Base-by-base conservation (phyloP, 148 eudicot genomes). In the Rhododendron ferrugineum region DNA sequence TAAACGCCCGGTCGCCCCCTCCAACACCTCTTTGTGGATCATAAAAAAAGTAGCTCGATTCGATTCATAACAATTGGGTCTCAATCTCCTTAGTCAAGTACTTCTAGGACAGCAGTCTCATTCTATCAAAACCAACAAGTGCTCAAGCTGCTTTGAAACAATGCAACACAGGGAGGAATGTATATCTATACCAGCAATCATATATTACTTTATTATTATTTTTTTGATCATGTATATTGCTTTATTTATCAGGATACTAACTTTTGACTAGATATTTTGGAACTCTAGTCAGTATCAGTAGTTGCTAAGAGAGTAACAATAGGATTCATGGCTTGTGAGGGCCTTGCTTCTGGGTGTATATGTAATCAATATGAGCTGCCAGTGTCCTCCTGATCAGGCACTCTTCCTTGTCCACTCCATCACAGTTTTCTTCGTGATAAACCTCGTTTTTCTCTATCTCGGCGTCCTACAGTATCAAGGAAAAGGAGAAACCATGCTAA, bases 331-430 rank as follows among this genome's bases (percentile, higher is more conserved):
- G 78, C 26, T 74, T 74, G 78, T 36, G 46, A 34, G 44, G 46
- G 46, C 75, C 75, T 4, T 76, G 52, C 82, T 84, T 76, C 75
- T 77, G 82, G 52, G 82, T 76, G 44, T 84, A 56, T 77, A 84
- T 84, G 78, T 84, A 84, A 77, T 84, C 86, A 13, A 77, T 16
- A 84, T 84, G 86, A 77, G 86, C 86, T 1, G 56, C 81, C 37
- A 84, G 82, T 15, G 86, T 84, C 82, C 86, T 84, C 74, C 74
- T 84, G 23, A 78, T 60, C 82, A 84, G 62, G 81, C 86, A 84
- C 72, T 74, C 86, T 22, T 84, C 81, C 52, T 74, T 36, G 34
- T 75, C 28, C 86, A 37, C 79, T 54, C 86, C 86, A 50, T 84
- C 86, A 36, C 86, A 84, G 16, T 23, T 64, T 14, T 11, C 84